Base-by-base conservation (phyloP, 345 rosid genomes). In the Fremontodendron californicum region DNA sequence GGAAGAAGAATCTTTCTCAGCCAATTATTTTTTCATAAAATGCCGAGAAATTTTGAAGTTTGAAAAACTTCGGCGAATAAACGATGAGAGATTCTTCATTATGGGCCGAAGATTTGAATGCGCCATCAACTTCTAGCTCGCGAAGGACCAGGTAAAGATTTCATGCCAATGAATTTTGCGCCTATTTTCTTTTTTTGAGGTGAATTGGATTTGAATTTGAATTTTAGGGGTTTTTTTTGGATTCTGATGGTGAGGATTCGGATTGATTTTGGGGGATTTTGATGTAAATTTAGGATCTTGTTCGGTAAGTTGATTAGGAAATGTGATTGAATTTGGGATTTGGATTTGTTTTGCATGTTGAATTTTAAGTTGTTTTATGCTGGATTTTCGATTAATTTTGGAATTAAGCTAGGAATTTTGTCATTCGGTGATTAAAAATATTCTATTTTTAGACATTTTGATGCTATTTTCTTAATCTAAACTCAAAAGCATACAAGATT, bases 41-140 rank as follows among this genome's bases (percentile, higher is more conserved):
- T 71, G 71, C 31, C 31, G 27, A 65, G 49, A 78, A 45, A 21
- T 46, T n/a, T 71, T 67, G 49, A 45, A 33, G 70, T 29, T 21
- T 71, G 80, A 71, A 15, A 31, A 51, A 4, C 29, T 70, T 71
- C 39, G 25, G 60, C 19, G 73, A 5, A 52, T 23, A 16, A 67
- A 51, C 21, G 29, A 78, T 71, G 80, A 61, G 65, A 61, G 65
- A 61, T 61, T 61, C n/a, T 61, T 61, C 65, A 61, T 19, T 61
- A 13, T 76, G 81, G 79, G 67, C 57, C 7, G 80, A 76, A 45
- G 75, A 72, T 57, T 75, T 68, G n/a, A 75, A 71, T 54, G 75
- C 52, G 78, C 78, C 82, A 23, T 79, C 80, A 2, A 76, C 80
- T 37, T 79, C 82, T 3, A 82, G 74, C 54, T 75, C 70, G 48